Evolutionary conservation across 2,329 filamentous ascomycete genomes (phyloP).

Genomic region (Akanthomyces lecanii): DNA sequence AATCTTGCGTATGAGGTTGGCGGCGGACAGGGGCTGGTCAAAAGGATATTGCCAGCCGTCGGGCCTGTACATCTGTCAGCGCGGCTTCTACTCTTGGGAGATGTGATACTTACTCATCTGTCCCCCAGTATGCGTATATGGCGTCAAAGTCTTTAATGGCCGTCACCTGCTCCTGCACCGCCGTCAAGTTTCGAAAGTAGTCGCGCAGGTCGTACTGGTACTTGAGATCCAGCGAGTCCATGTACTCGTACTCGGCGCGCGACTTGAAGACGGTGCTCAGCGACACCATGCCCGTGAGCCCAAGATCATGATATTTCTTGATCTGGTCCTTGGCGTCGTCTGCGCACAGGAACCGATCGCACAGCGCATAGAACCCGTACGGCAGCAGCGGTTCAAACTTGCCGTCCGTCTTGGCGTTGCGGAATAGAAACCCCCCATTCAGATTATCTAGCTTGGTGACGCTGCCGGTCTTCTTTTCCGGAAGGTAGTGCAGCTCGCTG

Average conservation of each 20-base stretch:
- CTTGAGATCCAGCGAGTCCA: constrained; percentile 36
- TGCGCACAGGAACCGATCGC: constrained; percentile 40
- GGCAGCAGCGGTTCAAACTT: constrained; percentile 39
- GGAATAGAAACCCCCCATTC: constrained; percentile 39
- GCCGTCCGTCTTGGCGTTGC: constrained; percentile 31
- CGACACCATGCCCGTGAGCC: constrained; percentile 43
- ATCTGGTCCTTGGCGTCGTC: constrained; percentile 33
- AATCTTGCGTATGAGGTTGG: constrained; percentile 42
- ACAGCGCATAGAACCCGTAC: constrained; percentile 42
- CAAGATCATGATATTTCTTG: constrained; percentile 32
- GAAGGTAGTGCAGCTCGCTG: constrained; percentile 38
- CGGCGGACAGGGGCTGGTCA: constrained; percentile 39
- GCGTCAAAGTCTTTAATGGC: constrained; percentile 37
- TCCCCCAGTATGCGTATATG: constrained; percentile 43
- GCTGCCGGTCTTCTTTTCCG: constrained; percentile 40
- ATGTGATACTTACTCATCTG: constrained; percentile 37
- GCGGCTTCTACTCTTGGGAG: neutral
- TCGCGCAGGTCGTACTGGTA: constrained; percentile 45
- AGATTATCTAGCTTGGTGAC: constrained; percentile 44
- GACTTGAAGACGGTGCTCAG: constrained; percentile 37
- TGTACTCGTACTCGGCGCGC: constrained; percentile 34
- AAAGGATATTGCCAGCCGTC: constrained; percentile 55
- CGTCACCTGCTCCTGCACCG: constrained; percentile 35
- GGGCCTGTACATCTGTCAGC: constrained; percentile 30
- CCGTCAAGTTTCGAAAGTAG: constrained; percentile 41